These are phyloP conservation scores for Tetragonia tetragonoides DNA, from an alignment of 148 eudicot species.

Conservation along the genomic window DNA sequence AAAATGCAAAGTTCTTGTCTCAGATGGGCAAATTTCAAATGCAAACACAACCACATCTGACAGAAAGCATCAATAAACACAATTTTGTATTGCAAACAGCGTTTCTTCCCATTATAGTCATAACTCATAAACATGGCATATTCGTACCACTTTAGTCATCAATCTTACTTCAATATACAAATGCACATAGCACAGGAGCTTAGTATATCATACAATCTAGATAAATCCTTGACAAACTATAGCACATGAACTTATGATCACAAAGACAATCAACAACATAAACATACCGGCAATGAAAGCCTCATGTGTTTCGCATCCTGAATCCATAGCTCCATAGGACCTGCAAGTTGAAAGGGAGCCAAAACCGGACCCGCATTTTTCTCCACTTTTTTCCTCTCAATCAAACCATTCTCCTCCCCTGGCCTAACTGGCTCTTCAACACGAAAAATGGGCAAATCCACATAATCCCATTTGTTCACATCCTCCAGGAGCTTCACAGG, in stretches of 20 bases:
- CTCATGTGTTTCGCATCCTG: slow-evolving; percentile 81
- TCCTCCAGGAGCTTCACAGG: slow-evolving; percentile 88
- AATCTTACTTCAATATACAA: neutral
- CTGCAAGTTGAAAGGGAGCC: slow-evolving; percentile 91
- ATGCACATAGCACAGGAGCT: neutral
- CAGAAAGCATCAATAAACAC: neutral
- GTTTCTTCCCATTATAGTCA: neutral
- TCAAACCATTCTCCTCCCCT: slow-evolving; percentile 50
- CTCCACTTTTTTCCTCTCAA: slow-evolving; percentile 34
- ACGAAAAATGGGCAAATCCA: slow-evolving; percentile 81
- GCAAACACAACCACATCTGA: neutral
- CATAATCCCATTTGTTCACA: slow-evolving; percentile 82
- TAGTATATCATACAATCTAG: neutral
- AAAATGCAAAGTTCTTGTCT: too few species aligned
- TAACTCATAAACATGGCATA: neutral
- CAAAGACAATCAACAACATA: neutral
- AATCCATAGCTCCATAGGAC: slow-evolving; percentile 96
- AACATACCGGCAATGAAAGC: slow-evolving; percentile 66
- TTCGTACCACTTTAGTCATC: neutral
- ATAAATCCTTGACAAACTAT: neutral
- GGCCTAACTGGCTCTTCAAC: slow-evolving; percentile 38
- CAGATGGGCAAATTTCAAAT: neutral
- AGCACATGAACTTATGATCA: neutral
- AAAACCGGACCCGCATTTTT: slow-evolving; percentile 54
- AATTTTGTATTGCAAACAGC: neutral